Conservation (phyloP, 352 stramenopile species). For the Thraustochytrium striatum region DNA sequence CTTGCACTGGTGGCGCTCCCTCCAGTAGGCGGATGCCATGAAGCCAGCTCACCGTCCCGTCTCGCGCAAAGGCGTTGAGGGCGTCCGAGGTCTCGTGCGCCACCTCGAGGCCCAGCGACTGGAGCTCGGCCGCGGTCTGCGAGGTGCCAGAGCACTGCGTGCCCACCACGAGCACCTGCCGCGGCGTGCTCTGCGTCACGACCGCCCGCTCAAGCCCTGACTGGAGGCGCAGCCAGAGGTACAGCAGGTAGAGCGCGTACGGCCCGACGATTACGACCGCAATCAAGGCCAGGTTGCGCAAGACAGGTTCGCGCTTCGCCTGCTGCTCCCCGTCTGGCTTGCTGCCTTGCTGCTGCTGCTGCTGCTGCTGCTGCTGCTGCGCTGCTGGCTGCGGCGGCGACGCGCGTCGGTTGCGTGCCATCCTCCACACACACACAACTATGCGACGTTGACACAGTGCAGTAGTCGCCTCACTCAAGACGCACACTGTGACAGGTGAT, state of each 20-base stretch:
- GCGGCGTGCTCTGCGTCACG: conserved; percentile 7
- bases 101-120: conserved; percentile 57
- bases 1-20: no score
- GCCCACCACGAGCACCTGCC: conserved; percentile 60
- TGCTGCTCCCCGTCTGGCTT: no score
- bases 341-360: no score
- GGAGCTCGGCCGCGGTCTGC: conserved; percentile 50
- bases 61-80: conserved; percentile 57
- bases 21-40: conserved; percentile 58
- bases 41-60: conserved; percentile 60
- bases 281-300: conserved; percentile 18
- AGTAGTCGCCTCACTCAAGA: no score
- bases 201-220: not conserved
- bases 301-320: no score
- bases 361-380: no score
- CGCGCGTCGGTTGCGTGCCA: no score
- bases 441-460: no score
- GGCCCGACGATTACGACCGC: not conserved
- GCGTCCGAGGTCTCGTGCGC: conserved; percentile 59
- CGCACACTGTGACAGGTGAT: no score
- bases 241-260: not conserved
- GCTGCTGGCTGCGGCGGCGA: no score
- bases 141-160: conserved; percentile 55
- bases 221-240: conserved; percentile 8
- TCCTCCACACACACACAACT: no score